These are phyloP conservation scores for Claviceps digitariae DNA, from an alignment of 2,329 filamentous ascomycete genomes.

Conservation along the genomic window DNA sequence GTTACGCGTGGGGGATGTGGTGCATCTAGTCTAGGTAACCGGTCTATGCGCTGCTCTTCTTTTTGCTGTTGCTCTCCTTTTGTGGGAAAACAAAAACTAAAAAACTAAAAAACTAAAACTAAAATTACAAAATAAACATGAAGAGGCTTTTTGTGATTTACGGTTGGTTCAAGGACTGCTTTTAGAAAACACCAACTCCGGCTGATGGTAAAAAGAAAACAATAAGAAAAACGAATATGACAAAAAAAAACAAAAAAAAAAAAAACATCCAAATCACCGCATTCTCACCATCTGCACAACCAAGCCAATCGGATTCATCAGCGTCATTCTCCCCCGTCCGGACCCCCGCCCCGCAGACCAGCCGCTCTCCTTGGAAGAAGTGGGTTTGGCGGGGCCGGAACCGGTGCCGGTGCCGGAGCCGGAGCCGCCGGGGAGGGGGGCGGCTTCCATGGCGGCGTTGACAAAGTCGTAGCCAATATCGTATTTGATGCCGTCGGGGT, in stretches of 20 bases:
- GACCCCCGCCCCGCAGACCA: background rate
- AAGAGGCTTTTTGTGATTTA: no score
- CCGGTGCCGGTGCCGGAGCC: background rate
- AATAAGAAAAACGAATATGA: background rate
- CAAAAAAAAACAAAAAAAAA: background rate
- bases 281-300: background rate
- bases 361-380: background rate
- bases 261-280: background rate
- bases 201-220: no score
- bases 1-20: no score
- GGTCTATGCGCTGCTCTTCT: no score
- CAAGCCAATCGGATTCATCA: conserved; percentile 2
- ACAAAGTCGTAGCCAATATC: conserved; percentile 13
- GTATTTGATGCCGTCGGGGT: conserved; percentile 11
- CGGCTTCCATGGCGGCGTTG: conserved; percentile 8
- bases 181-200: no score
- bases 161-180: no score
- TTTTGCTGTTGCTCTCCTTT: no score
- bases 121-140: no score
- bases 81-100: no score
- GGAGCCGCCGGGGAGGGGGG: background rate
- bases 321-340: conserved; percentile 1
- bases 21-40: no score
- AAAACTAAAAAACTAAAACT: no score
- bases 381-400: background rate